Base-by-base conservation (phyloP, 2,329 filamentous ascomycete species). In the Paraconiothyrium brasiliense region DNA sequence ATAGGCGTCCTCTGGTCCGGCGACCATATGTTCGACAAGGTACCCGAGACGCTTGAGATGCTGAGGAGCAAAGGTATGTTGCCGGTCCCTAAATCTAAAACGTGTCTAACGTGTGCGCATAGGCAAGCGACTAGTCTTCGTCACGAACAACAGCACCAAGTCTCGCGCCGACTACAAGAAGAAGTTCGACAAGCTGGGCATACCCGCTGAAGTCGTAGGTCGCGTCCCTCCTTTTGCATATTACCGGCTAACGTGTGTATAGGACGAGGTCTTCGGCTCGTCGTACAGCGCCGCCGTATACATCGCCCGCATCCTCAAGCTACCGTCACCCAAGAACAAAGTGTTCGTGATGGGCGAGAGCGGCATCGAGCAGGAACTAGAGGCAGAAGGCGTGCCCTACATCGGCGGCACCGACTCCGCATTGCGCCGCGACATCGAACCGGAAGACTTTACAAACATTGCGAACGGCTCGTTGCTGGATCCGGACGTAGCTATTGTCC, bases 111-210 rank as follows among this genome's bases (percentile, higher is more conserved):
- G 13, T 48, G 20, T 7, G 43, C 32, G 16, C 30, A 27, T 24
- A 95, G 94, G 92, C 76, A 99, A 99, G 80, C 90, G 90, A 76
- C 86, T 95, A 37, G 89, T 99, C 58, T 99, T 99, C 76, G 95
- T 99, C 56, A 99, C 95, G 44, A 99, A 99, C 83, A 99, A 99
- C 83, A 97, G 93, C 75, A 98, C 95, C 60, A 99, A 99, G 79
- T 97, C 94, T 11, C 91, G 95, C 59, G 84, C 87, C 54, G 93
- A 97, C 77, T 99, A 99, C 81, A 90, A 91, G 78, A 93, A 94
- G 83, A 99, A 98, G 76, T 90, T 99, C 62, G 88, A 91, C 50
- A 83, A 83, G 57, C 86, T 97, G 76, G 91, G 91, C 50, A 97
- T 99, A 71, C 90, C 91, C 1, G 89, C 88, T 70, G 84, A 87